A percentile compares a stretch with the other conserved stretches of the same genome.
Conservation (phyloP, 2,329 filamentous ascomycete genomes). For the Emergomyces africanus region DNA sequence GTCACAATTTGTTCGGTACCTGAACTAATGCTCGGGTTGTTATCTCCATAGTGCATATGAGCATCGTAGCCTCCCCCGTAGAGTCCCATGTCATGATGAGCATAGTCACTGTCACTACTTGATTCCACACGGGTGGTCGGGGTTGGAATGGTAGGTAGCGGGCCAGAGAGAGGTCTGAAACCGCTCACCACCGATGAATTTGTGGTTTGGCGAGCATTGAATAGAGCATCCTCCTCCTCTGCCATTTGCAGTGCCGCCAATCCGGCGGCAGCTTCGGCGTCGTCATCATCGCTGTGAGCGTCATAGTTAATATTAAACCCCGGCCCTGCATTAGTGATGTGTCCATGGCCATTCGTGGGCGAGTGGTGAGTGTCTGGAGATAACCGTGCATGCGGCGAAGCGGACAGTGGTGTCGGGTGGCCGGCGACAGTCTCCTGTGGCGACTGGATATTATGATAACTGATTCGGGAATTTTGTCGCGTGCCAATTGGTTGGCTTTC, state of each 20-base stretch:
- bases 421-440: conserved; percentile 10
- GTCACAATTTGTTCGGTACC: conserved; percentile 2
- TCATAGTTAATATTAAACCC: conserved; percentile 35
- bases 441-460: conserved; percentile 14
- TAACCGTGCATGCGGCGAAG: conserved; percentile 15
- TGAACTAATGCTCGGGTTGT: background rate
- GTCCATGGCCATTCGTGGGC: conserved; percentile 37
- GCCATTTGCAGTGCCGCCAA: conserved; percentile 72
- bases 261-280: conserved; percentile 76
- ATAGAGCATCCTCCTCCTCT: conserved; percentile 58
- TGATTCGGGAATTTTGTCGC: conserved; percentile 16
- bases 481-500: conserved; percentile 17
- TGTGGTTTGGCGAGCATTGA: conserved; percentile 47
- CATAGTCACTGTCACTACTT: conserved; percentile 61
- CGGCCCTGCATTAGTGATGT: conserved; percentile 31
- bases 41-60: conserved; percentile 45
- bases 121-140: conserved; percentile 11
- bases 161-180: conserved; percentile 29
- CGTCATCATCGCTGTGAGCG: conserved; percentile 59
- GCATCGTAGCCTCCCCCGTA: conserved; percentile 60
- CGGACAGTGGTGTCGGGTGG: conserved; percentile 17
- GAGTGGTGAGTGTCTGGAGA: conserved; percentile 34
- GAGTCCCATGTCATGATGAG: conserved; percentile 56
- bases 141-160: conserved; percentile 13
- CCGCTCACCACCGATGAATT: conserved; percentile 37